Base-by-base conservation (phyloP, 2,329 filamentous ascomycete species). In the Cryphonectria carpinicola region DNA sequence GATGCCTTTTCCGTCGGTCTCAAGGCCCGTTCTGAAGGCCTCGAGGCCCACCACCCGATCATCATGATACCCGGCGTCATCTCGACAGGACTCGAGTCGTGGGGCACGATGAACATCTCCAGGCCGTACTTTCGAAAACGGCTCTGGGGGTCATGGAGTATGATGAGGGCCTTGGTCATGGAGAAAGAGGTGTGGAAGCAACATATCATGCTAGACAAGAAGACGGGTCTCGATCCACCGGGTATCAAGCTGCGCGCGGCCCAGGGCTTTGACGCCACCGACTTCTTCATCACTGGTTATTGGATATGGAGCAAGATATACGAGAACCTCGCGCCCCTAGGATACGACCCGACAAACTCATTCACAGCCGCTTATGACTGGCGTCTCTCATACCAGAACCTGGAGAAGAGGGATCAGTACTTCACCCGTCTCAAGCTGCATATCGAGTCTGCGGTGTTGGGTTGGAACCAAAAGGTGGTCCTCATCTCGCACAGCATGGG, bases 291-390 rank as follows among this genome's bases (percentile, higher is more conserved):
- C 73, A 92, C 90, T 0, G 90, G 90, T 13, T 99, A 99, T 82
- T 99, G 96, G 96, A 98, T 99, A 72, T 98, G 95, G 95, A 98
- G 93, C 82, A 98, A 98, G 82, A 98, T 99, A 72, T 86, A 99
- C 65, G 96, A 99, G 82, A 99, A 99, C 77, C 85, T 99, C 66
- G 96, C 96, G 0, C 96, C 94, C 0, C 92, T 99, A 71, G 96
- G 96, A 19, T 99, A 99, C 79, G 96, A 99, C 78, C 95, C 96
- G 35, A 90, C 88, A 43, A 92, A 90, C 76, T 90, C 89, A 3
- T 92, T 87, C 76, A 92, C 89, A 0, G 90, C 90, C 0, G 88
- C 90, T 13, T 88, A 99, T 79, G 96, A 99, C 82, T 99, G 96
- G 96, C 90, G 96, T 35, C 84, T 99, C 70, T 93, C 93, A 0